Evolutionary conservation across 345 rosid genomes (phyloP).

Genomic region (Populus pruinosa): DNA sequence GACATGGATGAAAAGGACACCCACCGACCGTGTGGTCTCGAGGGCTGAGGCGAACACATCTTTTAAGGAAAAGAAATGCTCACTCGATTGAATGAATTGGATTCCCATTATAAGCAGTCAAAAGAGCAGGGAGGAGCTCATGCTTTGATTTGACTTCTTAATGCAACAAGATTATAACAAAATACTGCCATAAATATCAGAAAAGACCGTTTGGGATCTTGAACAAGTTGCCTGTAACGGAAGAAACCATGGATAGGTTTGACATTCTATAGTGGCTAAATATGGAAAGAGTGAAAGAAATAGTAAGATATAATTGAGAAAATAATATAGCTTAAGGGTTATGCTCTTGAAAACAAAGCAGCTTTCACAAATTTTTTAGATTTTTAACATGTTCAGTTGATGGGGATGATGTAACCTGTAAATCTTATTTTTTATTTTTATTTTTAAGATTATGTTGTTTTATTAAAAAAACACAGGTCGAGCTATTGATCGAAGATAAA

Average conservation of each 20-base stretch:
- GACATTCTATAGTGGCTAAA: neutral
- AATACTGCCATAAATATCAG: neutral
- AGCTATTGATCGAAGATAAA: too few species aligned
- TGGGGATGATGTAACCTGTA: too few species aligned
- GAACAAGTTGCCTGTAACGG: neutral
- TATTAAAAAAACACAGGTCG: too few species aligned
- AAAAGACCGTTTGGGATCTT: neutral
- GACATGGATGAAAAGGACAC: neutral
- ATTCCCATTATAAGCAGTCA: slow-evolving; percentile 27
- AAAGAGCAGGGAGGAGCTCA: slow-evolving; percentile 10
- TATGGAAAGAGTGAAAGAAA: neutral
- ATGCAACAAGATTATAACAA: neutral
- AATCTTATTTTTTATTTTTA: too few species aligned
- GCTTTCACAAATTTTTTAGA: too few species aligned
- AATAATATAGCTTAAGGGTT: too few species aligned
- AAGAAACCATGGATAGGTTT: neutral
- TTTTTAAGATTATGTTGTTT: too few species aligned
- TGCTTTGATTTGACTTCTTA: slow-evolving; percentile 18
- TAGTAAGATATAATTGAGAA: neutral
- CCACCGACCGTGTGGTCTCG: slow-evolving; percentile 29
- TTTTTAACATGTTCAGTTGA: too few species aligned
- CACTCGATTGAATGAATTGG: slow-evolving; percentile 14
- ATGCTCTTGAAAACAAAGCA: too few species aligned
- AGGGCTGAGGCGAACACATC: slow-evolving; percentile 19
- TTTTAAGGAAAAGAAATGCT: slow-evolving; percentile 28